These are phyloP conservation scores for Balakata baccata DNA, from an alignment of 345 rosid species.

Conservation along the genomic window DNA sequence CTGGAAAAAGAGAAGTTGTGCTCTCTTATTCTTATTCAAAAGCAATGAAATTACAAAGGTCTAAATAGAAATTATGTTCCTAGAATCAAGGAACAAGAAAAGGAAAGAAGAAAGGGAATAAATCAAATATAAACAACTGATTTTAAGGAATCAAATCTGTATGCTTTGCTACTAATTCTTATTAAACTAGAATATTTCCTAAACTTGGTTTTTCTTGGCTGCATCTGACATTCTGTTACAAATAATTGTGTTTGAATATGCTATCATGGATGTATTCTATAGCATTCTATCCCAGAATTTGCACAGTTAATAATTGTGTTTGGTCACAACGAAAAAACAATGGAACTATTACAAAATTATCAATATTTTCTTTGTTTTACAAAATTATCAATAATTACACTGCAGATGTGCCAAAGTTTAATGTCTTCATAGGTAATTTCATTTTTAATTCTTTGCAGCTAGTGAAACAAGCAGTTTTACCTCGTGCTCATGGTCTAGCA, in stretches of 20 bases:
- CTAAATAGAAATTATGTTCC: no score
- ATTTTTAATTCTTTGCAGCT: conserved; percentile 43
- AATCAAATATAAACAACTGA: no score
- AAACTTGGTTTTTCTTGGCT: not conserved
- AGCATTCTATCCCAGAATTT: not conserved
- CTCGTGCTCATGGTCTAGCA: conserved; percentile 91
- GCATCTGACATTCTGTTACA: not conserved
- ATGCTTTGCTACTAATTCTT: no score
- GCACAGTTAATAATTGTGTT: not conserved
- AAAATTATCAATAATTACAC: no score
- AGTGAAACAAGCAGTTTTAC: conserved; percentile 87
- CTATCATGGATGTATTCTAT: not conserved
- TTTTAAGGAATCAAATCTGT: no score
- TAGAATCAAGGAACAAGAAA: no score
- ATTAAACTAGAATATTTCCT: not conserved
- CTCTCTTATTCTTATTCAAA: no score
- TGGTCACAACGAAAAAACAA: not conserved
- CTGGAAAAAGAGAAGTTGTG: no score
- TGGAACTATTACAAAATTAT: not conserved
- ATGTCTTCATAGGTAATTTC: not conserved
- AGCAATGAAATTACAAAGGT: no score
- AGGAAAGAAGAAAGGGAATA: no score
- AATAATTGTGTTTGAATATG: not conserved
- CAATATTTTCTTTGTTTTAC: not conserved
- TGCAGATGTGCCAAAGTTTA: not conserved